Base-by-base conservation (phyloP, 331 rosid genomes). In the Telfairia occidentalis region DNA sequence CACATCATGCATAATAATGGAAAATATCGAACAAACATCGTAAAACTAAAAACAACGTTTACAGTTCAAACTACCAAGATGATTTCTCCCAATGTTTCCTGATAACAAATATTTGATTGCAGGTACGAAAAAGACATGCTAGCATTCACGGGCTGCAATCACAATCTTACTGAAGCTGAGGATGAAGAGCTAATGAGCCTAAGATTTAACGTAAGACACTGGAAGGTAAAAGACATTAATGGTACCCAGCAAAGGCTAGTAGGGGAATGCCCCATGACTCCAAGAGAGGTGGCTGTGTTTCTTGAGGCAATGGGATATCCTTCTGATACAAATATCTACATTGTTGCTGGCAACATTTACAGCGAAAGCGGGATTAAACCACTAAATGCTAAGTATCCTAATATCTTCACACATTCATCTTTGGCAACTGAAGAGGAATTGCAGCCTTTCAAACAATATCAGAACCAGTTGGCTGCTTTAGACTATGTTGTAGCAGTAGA, bases 101-200 rank as follows among this genome's bases (percentile, higher is more conserved):
- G 5, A 66, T 66, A 66, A 34, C 13, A 5, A 30, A 50, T 55
- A 26, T 28, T 70, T 28, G 59, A 38, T 7, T 78, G 76, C 81
- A 94, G 98, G 82, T 95, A 95, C 48, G 99, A 95, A 89, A 95
- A 95, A 61, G 99, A 95, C 86, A 95, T 95, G 99, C 87, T 95
- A 23, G 93, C 99, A n/a, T 95, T 95, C 86, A 95, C 99, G 0
- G 99, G 99, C 78, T 95, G 99, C 87, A 92, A 79, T 78, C 94
- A 95, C 82, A 95, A 92, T 80, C 97, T 95, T 35, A 89, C 97
- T 1, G 77, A 77, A 15, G 86, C 80, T 16, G 99, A 95, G 72
- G 84, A 87, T 8, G 92, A 85, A 67, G 91, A 95, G 64, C 97
- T 95, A 7, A 84, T 82, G 77, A 81, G 28, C 28, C 92, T 95